phyloP scores from a whole-genome alignment of 192 early-diverging fungal species.

The Coemansia sp. region DNA sequence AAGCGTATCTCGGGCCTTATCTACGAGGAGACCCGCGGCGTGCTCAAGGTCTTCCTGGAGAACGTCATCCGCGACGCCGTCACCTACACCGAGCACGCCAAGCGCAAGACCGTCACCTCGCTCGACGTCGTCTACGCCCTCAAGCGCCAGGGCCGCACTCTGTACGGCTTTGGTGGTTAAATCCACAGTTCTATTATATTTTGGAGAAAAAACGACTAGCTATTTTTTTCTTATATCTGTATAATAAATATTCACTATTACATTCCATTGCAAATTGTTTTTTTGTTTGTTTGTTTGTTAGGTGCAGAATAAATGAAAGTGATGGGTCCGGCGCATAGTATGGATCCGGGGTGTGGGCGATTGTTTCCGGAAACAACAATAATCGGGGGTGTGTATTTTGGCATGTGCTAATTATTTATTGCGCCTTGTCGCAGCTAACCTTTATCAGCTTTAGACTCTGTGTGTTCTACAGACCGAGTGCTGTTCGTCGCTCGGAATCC shows the following conservation, averaged over 20 bases:
- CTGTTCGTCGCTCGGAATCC: too few species aligned
- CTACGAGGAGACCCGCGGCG: slow-evolving; percentile 98
- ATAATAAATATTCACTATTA: slow-evolving; percentile 22
- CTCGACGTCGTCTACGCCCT: slow-evolving; percentile 99
- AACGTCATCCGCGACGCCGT: slow-evolving; percentile 99
- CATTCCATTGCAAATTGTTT: slow-evolving; percentile 1
- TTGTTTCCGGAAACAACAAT: slow-evolving; percentile 27
- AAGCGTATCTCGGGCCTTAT: slow-evolving; percentile 99
- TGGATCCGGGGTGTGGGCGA: too few species aligned
- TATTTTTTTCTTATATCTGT: not conserved
- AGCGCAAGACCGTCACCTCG: slow-evolving; percentile 98
- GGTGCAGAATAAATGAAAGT: too few species aligned
- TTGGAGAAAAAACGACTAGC: not conserved
- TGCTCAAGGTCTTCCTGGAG: slow-evolving; percentile 98
- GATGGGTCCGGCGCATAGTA: too few species aligned
- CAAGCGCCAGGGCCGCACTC: slow-evolving; percentile 95
- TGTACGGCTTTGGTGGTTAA: slow-evolving; percentile 85
- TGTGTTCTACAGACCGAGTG: too few species aligned
- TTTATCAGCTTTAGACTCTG: too few species aligned
- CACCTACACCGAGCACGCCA: slow-evolving; percentile 98
- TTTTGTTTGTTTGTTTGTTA: too few species aligned
- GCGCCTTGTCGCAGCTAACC: too few species aligned
- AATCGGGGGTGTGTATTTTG: not conserved
- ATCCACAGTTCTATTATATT: not conserved
- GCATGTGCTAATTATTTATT: too few species aligned